Percentiles rank a stretch among this genome's conserved stretches.
Evolutionary conservation across 495 filamentous ascomycete species (phyloP).

Genomic region (Letharia columbiana): DNA sequence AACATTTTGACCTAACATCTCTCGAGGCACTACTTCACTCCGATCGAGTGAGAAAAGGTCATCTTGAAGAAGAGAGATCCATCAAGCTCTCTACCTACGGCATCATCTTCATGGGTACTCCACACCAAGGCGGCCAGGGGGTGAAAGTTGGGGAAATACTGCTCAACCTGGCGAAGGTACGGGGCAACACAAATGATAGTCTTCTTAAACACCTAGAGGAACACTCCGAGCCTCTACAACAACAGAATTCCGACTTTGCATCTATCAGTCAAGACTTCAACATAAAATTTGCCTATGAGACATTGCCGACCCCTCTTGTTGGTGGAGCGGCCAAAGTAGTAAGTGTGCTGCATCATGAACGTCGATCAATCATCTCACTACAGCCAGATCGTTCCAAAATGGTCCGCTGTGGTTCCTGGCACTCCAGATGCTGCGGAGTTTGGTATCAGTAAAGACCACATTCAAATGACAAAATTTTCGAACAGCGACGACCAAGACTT

Average conservation of each 20-base stretch:
- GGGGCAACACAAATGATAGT: conserved; percentile 7
- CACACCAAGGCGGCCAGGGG: conserved; percentile 20
- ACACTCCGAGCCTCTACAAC: conserved; percentile 12
- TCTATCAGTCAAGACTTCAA: conserved; percentile 14
- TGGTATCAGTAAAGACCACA: conserved; percentile 13
- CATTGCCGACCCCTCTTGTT: conserved; percentile 2
- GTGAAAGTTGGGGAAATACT: conserved; percentile 7
- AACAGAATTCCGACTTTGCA: conserved; percentile 9
- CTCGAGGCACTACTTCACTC: conserved; percentile 24
- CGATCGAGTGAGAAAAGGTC: conserved; percentile 8
- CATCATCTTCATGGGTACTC: conserved; percentile 17
- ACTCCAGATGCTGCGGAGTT: conserved; percentile 13
- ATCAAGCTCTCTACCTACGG: conserved; percentile 20
- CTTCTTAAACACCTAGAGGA: conserved; percentile 13
- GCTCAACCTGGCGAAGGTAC: conserved; percentile 13
- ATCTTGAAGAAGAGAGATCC: conserved; percentile 5
- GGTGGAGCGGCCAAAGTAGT: conserved; percentile 1
- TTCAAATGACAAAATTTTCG: conserved; percentile 14
- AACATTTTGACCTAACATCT: too few species aligned
- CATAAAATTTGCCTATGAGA: conserved; percentile 13
- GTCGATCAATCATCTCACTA: neutral
- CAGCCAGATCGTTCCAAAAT: conserved; percentile 15
- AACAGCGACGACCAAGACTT: neutral
- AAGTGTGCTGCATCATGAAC: neutral
- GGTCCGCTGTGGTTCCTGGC: conserved; percentile 18